Evolutionary conservation across 192 early-diverging fungal species (phyloP).

Genomic region (Podila minutissima): DNA sequence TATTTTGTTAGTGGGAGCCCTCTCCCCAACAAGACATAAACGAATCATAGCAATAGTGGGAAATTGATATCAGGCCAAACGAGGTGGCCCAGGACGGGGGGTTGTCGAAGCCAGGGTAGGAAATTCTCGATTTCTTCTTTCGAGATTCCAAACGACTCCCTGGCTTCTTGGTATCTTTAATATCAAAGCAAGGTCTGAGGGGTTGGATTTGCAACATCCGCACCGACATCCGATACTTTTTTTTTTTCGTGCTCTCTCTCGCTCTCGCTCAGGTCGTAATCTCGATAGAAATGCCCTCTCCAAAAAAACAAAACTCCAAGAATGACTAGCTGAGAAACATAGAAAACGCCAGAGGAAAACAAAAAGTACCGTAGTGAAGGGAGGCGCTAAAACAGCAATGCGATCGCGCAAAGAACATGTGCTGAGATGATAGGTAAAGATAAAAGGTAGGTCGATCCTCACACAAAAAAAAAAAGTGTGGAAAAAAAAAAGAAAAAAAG

Average conservation of each 20-base stretch:
- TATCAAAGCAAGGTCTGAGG: slow-evolving; percentile 5
- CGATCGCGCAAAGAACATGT: neutral
- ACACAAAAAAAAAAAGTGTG: neutral
- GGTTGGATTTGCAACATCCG: slow-evolving; percentile 12
- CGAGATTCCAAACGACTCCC: slow-evolving; percentile 27
- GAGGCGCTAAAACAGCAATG: neutral
- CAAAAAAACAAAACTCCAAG: neutral
- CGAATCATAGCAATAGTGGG: slow-evolving; percentile 25
- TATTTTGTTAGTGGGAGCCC: slow-evolving; percentile 46
- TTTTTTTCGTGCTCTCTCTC: slow-evolving; percentile 10
- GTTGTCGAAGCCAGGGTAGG: slow-evolving; percentile 14
- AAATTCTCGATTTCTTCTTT: slow-evolving; percentile 38
- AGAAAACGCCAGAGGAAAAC: slow-evolving; percentile 10
- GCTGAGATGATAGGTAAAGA: neutral
- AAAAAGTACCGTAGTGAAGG: neutral
- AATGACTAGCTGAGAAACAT: slow-evolving; percentile 10
- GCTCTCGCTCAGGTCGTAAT: slow-evolving; percentile 5
- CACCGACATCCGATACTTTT: neutral
- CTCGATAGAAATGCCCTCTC: neutral
- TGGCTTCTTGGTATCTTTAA: slow-evolving; percentile 43
- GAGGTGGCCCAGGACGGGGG: slow-evolving; percentile 50
- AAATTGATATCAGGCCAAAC: slow-evolving; percentile 51
- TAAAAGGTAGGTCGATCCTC: neutral
- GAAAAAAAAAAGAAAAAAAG: neutral
- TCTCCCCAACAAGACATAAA: slow-evolving; percentile 53